phyloP scores from a whole-genome alignment of 768 basidiomycete genomes.

The Suillus tomentosus region DNA sequence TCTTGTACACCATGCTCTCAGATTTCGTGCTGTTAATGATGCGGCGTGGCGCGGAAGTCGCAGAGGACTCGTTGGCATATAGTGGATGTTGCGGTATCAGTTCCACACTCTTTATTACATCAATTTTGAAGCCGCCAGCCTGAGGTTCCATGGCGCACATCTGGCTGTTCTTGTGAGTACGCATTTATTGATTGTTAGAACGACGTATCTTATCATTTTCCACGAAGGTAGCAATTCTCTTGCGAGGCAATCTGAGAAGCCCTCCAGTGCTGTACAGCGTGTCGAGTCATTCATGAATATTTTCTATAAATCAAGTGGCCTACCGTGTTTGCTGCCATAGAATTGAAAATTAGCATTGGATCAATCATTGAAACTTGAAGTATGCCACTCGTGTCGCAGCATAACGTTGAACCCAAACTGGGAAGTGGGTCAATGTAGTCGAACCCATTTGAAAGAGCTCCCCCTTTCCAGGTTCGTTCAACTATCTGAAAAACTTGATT shows the following conservation, averaged over 20 bases:
- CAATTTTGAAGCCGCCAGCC: too few relatives aligned
- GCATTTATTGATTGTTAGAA: background rate
- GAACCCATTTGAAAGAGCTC: too few relatives aligned
- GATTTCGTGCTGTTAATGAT: background rate
- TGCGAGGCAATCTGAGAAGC: conserved; percentile 21
- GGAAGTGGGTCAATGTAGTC: conserved; percentile 20
- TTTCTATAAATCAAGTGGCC: background rate
- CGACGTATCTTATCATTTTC: conserved; percentile 37
- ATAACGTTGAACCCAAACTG: conserved; percentile 18
- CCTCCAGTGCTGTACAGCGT: conserved; percentile 17
- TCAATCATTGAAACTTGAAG: conserved; percentile 11
- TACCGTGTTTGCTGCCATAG: conserved; percentile 22
- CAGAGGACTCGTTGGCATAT: background rate
- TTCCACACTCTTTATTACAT: too few relatives aligned
- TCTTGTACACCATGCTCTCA: background rate
- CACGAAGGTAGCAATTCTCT: conserved; percentile 41
- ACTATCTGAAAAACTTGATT: conserved; percentile 28
- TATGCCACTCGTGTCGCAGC: conserved; percentile 18
- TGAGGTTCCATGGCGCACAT: background rate
- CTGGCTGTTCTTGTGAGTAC: background rate
- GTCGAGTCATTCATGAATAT: too few relatives aligned
- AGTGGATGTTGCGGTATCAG: too few relatives aligned
- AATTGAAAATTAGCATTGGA: conserved; percentile 9
- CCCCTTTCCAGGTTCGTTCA: conserved; percentile 8
- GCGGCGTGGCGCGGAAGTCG: too few relatives aligned